A percentile compares a stretch with the other conserved stretches of the same genome.
Evolutionary conservation across 768 basidiomycete genomes (phyloP).

Genomic region (Boletus reticulatus): DNA sequence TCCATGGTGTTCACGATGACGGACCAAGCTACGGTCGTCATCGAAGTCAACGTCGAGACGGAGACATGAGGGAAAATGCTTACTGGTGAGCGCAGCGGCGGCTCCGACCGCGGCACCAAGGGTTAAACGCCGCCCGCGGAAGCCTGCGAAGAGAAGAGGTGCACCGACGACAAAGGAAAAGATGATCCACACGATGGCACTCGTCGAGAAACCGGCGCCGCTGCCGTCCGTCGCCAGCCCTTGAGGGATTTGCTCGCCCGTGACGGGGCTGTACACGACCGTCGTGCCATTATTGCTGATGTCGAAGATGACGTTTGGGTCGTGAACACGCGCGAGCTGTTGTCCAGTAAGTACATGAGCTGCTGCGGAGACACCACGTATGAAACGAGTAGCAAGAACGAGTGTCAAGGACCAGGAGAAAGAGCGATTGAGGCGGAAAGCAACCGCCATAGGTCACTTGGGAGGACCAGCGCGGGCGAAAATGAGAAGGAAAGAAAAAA

Average conservation of each 20-base stretch:
- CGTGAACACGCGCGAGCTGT: conserved; percentile 22
- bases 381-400: conserved; percentile 9
- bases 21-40: conserved; percentile 46
- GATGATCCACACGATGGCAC: conserved; percentile 58
- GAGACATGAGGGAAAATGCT: conserved; percentile 13
- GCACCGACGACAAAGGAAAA: conserved; percentile 51
- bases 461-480: conserved; percentile 11
- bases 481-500: conserved; percentile 7
- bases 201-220: conserved; percentile 44
- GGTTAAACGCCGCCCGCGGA: conserved; percentile 56
- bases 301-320: conserved; percentile 31
- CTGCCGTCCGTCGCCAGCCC: conserved; percentile 58
- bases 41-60: neutral
- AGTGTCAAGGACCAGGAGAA: conserved; percentile 15
- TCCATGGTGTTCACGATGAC: conserved; percentile 57
- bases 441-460: conserved; percentile 27
- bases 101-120: conserved; percentile 54
- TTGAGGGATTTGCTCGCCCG: conserved; percentile 47
- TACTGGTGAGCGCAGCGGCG: conserved; percentile 47
- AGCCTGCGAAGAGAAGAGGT: conserved; percentile 54
- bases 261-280: conserved; percentile 43
- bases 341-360: conserved; percentile 3
- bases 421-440: conserved; percentile 16
- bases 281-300: conserved; percentile 34
- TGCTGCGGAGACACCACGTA: conserved; percentile 9